Percentiles rank a stretch among this genome's conserved stretches.
Evolutionary conservation across 1,139 yeast genomes (phyloP).

Genomic region (Candida mesenterica): DNA sequence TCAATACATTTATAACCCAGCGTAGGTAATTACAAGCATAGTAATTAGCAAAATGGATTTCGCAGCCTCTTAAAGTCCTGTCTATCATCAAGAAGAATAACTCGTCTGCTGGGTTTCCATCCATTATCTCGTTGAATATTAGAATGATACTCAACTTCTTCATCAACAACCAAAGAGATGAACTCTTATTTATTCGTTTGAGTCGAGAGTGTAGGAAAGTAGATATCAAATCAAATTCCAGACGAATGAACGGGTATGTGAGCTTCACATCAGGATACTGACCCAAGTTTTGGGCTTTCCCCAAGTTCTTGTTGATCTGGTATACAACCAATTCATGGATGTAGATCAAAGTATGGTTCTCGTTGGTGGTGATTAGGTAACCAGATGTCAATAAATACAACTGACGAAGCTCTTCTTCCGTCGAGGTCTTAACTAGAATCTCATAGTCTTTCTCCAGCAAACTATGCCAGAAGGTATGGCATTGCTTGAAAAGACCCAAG

Average conservation of each 20-base stretch:
- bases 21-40: constrained; percentile 35
- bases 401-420: constrained; percentile 4
- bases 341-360: constrained; percentile 34
- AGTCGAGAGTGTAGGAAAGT: constrained; percentile 34
- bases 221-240: constrained; percentile 32
- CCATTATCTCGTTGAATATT: constrained; percentile 11
- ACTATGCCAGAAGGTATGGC: constrained; percentile 34
- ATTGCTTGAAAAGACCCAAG: constrained; percentile 31
- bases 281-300: constrained; percentile 8
- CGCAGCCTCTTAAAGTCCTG: constrained; percentile 30
- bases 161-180: constrained; percentile 39
- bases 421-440: constrained; percentile 2
- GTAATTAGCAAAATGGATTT: constrained; percentile 42
- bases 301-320: constrained; percentile 14
- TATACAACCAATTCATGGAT: constrained; percentile 29
- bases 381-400: constrained; percentile 32
- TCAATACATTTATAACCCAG: constrained; percentile 26
- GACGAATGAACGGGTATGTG: constrained; percentile 2
- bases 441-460: constrained; percentile 7
- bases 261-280: too few species aligned
- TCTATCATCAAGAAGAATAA: constrained; percentile 12
- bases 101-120: neutral
- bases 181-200: constrained; percentile 41
- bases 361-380: constrained; percentile 40
- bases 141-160: constrained; percentile 27